Evolutionary conservation across 2,329 filamentous ascomycete genomes (phyloP).

Genomic region (Hyphodiscus sp.): DNA sequence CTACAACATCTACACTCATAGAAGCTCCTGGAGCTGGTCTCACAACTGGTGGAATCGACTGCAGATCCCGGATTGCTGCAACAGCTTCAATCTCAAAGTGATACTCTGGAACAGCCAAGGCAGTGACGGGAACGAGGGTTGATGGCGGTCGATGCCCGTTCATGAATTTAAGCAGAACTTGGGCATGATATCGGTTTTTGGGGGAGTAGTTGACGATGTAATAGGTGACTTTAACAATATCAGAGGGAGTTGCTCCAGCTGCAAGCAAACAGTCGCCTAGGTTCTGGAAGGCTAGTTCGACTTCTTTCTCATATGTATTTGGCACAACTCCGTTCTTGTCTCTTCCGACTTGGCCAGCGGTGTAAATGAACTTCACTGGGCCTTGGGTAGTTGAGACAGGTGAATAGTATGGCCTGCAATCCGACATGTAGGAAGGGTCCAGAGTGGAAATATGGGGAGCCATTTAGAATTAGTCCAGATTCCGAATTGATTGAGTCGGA

Average conservation of each 20-base stretch:
- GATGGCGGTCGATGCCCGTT: conserved; percentile 35
- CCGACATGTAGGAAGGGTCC: background rate
- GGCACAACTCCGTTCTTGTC: conserved; percentile 3
- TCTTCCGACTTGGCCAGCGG: conserved; percentile 9
- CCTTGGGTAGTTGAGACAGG: conserved; percentile 3
- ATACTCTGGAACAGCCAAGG: conserved; percentile 34
- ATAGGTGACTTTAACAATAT: conserved; percentile 37
- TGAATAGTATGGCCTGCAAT: conserved; percentile 5
- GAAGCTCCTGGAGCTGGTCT: background rate
- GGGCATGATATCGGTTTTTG: conserved; percentile 31
- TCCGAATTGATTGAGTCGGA: background rate
- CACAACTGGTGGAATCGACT: background rate
- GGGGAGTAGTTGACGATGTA: conserved; percentile 40
- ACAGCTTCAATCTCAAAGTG: conserved; percentile 41
- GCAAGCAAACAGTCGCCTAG: conserved; percentile 12
- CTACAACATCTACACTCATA: conserved; percentile 7
- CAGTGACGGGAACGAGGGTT: conserved; percentile 37
- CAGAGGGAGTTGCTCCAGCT: conserved; percentile 30
- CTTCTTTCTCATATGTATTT: background rate
- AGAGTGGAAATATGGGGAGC: background rate
- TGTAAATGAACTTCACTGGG: conserved; percentile 4
- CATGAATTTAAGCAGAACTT: conserved; percentile 34
- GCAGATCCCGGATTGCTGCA: conserved; percentile 11
- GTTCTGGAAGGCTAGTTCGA: conserved; percentile 10
- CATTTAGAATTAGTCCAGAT: background rate